These are phyloP conservation scores for Sporothrix inflata DNA, from an alignment of 2,329 filamentous ascomycete genomes.

Conservation along the genomic window DNA sequence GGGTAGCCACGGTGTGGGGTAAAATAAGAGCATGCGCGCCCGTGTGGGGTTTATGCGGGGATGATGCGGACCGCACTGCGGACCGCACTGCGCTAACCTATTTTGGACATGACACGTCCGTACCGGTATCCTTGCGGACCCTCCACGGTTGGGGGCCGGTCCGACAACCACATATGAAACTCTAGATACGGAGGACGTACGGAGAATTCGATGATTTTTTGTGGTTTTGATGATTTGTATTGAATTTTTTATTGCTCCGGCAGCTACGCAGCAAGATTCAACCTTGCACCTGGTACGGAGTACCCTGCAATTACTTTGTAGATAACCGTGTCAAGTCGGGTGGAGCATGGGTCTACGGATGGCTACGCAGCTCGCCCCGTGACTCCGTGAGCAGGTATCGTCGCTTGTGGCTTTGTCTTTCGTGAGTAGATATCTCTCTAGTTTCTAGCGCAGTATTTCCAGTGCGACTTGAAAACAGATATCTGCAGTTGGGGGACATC, in stretches of 20 bases:
- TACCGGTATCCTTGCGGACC: background rate
- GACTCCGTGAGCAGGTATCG: background rate
- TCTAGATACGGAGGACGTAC: background rate
- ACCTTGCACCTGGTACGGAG: background rate
- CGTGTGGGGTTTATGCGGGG: background rate
- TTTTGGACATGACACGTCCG: background rate
- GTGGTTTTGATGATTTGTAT: background rate
- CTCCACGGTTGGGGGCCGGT: background rate
- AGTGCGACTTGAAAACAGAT: background rate
- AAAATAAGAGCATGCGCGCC: no score
- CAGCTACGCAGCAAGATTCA: background rate
- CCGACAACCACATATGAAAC: background rate
- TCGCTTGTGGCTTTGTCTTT: background rate
- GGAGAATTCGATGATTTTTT: background rate
- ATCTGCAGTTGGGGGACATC: background rate
- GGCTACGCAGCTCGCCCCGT: background rate
- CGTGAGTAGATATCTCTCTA: background rate
- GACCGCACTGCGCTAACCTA: background rate
- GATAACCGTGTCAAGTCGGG: background rate
- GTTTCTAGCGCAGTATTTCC: background rate
- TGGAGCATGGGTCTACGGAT: background rate
- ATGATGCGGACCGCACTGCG: background rate
- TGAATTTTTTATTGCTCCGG: background rate
- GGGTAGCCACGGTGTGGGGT: background rate
- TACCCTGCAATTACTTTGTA: background rate